Evolutionary conservation across 2,329 filamentous ascomycete genomes (phyloP).

Genomic region (Escovopsis sp.): DNA sequence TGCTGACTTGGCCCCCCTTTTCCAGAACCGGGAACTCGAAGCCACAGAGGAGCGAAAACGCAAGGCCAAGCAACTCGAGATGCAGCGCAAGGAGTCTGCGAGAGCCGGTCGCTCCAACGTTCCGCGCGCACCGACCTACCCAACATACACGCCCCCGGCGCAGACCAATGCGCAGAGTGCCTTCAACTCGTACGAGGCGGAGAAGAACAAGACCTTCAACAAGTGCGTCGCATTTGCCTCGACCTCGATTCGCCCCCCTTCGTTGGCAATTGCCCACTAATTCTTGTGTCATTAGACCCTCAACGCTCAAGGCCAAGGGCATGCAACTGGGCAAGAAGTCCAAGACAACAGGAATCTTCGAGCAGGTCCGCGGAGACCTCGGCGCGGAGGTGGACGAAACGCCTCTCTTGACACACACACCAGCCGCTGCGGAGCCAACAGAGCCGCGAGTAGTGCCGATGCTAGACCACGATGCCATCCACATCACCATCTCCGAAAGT

Average conservation of each 20-base stretch:
- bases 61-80: slow-evolving; percentile 95
- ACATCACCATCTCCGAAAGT: slow-evolving; percentile 77
- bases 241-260: neutral
- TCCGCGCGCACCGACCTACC: slow-evolving; percentile 69
- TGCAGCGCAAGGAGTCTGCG: slow-evolving; percentile 94
- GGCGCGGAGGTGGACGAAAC: slow-evolving; percentile 70
- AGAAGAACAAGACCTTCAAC: slow-evolving; percentile 84
- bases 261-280: slow-evolving; percentile 1
- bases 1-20: slow-evolving; percentile 11
- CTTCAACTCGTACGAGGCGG: slow-evolving; percentile 89
- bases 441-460: slow-evolving; percentile 48
- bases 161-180: slow-evolving; percentile 63
- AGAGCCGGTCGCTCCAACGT: slow-evolving; percentile 52
- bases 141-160: slow-evolving; percentile 71
- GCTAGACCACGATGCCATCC: slow-evolving; percentile 69
- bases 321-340: slow-evolving; percentile 99
- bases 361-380: slow-evolving; percentile 82
- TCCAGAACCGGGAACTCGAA: slow-evolving; percentile 92
- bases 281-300: slow-evolving; percentile 25
- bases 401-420: slow-evolving; percentile 49
- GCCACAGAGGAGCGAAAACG: slow-evolving; percentile 96
- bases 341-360: slow-evolving; percentile 94
- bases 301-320: slow-evolving; percentile 77
- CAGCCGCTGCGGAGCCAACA: slow-evolving; percentile 35
- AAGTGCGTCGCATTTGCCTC: slow-evolving; percentile 41